A percentile compares a stretch with the other conserved stretches of the same genome.
phyloP scores from a whole-genome alignment of 1,284 basidiomycete genomes.

The Macrocystidia cucumis region DNA sequence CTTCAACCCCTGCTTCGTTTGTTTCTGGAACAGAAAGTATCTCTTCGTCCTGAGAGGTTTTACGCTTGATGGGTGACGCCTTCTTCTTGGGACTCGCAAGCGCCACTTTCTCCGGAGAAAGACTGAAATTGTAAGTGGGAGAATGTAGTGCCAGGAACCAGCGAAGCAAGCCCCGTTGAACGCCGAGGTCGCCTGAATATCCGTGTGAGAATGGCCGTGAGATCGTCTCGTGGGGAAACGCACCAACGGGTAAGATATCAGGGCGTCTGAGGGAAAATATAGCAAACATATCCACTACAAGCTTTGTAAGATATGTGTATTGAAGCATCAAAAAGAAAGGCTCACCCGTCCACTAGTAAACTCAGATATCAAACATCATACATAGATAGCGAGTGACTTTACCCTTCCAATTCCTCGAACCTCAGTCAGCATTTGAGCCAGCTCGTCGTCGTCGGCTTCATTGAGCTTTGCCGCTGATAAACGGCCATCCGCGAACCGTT shows the following conservation, averaged over 20 bases:
- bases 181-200: conserved; percentile 65
- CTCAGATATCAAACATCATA: background rate
- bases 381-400: conserved; percentile 17
- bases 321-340: too few relatives aligned
- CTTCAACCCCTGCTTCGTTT: conserved; percentile 11
- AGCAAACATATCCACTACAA: conserved; percentile 78
- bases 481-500: conserved; percentile 71
- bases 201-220: too few relatives aligned
- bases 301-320: conserved; percentile 1
- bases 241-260: conserved; percentile 74
- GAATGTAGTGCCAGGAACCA: conserved; percentile 71
- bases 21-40: conserved; percentile 19
- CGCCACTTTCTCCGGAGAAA: conserved; percentile 46
- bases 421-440: conserved; percentile 67
- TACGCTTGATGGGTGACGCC: conserved; percentile 4
- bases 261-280: conserved; percentile 82
- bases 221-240: conserved; percentile 10
- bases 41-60: too few relatives aligned
- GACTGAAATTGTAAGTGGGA: conserved; percentile 35
- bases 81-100: conserved; percentile 11
- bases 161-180: conserved; percentile 70
- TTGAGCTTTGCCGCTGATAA: conserved; percentile 67
- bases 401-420: conserved; percentile 79
- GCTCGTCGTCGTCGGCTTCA: conserved; percentile 65
- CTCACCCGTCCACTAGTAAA: conserved; percentile 42